A percentile compares a stretch with the other conserved stretches of the same genome.
Evolutionary conservation across 2,329 filamentous ascomycete genomes (phyloP).

Genomic region (Orbilia ellipsospora): DNA sequence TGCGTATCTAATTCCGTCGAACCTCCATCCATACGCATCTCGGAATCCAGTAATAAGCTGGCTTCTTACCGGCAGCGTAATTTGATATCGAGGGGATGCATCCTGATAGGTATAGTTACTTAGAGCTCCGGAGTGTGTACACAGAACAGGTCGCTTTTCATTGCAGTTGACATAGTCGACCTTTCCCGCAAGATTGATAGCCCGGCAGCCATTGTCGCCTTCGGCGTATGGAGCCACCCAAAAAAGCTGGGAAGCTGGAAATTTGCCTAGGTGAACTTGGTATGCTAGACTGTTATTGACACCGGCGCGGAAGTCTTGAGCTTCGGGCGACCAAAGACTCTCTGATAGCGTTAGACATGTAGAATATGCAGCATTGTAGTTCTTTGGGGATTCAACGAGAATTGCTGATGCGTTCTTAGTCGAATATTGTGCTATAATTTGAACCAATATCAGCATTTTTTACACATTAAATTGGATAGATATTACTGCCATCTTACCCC

Average conservation of each 20-base stretch:
- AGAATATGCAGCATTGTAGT: neutral
- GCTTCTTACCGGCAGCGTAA: conserved; percentile 63
- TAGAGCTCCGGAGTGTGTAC: conserved; percentile 64
- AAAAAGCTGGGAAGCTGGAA: conserved; percentile 58
- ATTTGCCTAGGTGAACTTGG: conserved; percentile 57
- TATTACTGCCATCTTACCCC: conserved; percentile 11
- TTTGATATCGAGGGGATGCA: conserved; percentile 61
- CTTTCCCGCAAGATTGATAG: conserved; percentile 59
- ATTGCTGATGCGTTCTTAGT: conserved; percentile 16
- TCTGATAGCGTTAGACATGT: conserved; percentile 12
- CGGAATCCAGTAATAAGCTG: conserved; percentile 62
- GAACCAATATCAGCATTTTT: neutral
- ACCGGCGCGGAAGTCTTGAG: conserved; percentile 16
- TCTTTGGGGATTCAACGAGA: conserved; percentile 11
- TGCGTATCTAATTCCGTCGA: conserved; percentile 67
- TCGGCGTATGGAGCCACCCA: conserved; percentile 61
- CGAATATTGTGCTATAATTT: conserved; percentile 18
- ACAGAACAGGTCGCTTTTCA: conserved; percentile 61
- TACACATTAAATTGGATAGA: neutral
- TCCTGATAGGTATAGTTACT: conserved; percentile 61
- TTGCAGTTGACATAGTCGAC: conserved; percentile 53
- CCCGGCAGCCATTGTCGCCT: conserved; percentile 15
- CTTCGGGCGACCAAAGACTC: conserved; percentile 23
- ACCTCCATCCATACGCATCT: conserved; percentile 66
- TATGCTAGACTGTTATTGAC: conserved; percentile 62